phyloP scores from a whole-genome alignment of 768 basidiomycete genomes.

The Phanerochaete carnosa region DNA sequence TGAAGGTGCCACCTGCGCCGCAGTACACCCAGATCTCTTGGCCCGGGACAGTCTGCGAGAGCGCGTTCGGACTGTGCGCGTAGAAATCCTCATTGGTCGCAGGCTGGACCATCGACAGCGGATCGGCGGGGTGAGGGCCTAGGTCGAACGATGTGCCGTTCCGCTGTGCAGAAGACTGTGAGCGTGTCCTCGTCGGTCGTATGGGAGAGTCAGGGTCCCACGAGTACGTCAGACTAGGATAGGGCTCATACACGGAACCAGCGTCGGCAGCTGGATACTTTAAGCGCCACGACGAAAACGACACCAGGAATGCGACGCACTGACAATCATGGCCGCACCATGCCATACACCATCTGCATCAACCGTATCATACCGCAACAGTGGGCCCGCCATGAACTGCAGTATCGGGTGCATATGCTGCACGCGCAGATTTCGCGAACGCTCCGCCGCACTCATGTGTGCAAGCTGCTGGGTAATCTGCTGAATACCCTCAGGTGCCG shows the following conservation, averaged over 20 bases:
- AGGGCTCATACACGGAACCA: slow-evolving; percentile 74
- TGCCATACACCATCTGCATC: slow-evolving; percentile 78
- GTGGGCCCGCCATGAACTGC: slow-evolving; percentile 89
- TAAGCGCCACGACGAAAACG: background rate
- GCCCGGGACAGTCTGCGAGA: slow-evolving; percentile 15
- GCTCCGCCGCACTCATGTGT: slow-evolving; percentile 57
- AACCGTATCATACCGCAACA: slow-evolving; percentile 88
- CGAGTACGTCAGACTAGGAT: slow-evolving; percentile 63
- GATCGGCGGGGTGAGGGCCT: slow-evolving; percentile 74
- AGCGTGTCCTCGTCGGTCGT: slow-evolving; percentile 11
- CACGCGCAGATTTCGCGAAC: slow-evolving; percentile 54
- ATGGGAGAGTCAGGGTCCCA: slow-evolving; percentile 57
- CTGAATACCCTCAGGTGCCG: slow-evolving; percentile 15
- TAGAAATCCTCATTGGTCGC: slow-evolving; percentile 4
- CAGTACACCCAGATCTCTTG: slow-evolving; percentile 27
- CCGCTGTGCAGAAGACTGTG: slow-evolving; percentile 9
- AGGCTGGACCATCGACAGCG: slow-evolving; percentile 42
- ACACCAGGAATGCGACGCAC: slow-evolving; percentile 40
- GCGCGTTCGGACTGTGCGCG: slow-evolving; percentile 2
- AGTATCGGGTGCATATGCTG: slow-evolving; percentile 79
- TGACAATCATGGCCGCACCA: slow-evolving; percentile 86
- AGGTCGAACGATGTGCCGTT: slow-evolving; percentile 48
- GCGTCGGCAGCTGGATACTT: slow-evolving; percentile 60
- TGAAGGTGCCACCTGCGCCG: slow-evolving; percentile 55
- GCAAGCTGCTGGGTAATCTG: slow-evolving; percentile 37